Percentiles rank a stretch among this genome's conserved stretches.
These are phyloP conservation scores for Populus davidiana DNA, from an alignment of 345 rosid genomes.

Conservation along the genomic window DNA sequence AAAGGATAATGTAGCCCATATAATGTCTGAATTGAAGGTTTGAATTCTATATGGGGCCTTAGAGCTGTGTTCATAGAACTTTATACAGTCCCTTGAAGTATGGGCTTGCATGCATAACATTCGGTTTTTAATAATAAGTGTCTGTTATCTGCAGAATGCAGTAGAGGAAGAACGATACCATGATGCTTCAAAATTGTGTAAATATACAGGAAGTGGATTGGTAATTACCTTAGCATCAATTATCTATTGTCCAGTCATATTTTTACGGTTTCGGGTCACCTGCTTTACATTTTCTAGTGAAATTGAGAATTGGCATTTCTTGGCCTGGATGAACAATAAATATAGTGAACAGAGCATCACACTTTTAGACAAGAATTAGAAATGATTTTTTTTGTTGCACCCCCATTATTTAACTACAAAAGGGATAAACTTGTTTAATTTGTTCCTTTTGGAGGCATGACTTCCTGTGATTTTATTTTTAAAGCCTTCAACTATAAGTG, in stretches of 20 bases:
- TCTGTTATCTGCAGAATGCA: constrained; percentile 50
- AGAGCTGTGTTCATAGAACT: not conserved
- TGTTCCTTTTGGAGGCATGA: not conserved
- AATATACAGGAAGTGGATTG: constrained; percentile 80
- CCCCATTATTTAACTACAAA: not conserved
- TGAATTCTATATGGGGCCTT: constrained; percentile 1
- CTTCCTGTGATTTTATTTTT: not conserved
- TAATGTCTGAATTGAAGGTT: constrained; percentile 81
- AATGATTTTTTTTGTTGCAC: not conserved
- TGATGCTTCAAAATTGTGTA: constrained; percentile 80
- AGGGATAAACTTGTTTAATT: not conserved
- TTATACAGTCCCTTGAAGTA: not conserved
- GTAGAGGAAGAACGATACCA: constrained; percentile 76
- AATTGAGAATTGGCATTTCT: not conserved
- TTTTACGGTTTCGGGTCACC: not conserved
- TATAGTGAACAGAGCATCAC: not conserved
- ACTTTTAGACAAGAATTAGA: not conserved
- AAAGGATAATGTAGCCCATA: constrained; percentile 67
- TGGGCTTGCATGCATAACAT: constrained; percentile 2
- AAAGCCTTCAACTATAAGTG: not conserved
- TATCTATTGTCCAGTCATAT: not conserved
- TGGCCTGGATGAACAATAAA: not conserved
- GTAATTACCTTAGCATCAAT: constrained; percentile 36
- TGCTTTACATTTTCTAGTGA: not conserved
- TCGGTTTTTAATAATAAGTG: constrained; percentile 14